Conservation (phyloP, 352 stramenopile genomes). For the Pythium utonaiense region DNA sequence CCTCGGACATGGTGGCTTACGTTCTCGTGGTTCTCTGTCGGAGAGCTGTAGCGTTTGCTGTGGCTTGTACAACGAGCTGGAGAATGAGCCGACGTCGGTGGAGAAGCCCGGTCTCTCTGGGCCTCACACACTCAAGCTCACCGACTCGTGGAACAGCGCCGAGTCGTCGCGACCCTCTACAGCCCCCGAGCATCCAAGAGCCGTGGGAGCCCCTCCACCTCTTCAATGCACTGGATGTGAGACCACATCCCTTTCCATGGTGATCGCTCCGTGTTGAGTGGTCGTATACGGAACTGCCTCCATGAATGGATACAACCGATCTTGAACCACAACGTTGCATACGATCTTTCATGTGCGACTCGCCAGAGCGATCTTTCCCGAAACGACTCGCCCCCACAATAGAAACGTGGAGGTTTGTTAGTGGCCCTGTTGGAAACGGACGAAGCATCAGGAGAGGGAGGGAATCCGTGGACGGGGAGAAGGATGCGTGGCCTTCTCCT, state of each 20-base stretch:
- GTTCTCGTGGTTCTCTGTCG: background rate
- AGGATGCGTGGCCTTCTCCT: too few relatives aligned
- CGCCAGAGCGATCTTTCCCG: background rate
- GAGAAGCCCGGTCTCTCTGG: background rate
- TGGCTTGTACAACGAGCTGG: constrained; percentile 9
- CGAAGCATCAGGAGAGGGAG: too few relatives aligned
- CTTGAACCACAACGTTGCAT: background rate
- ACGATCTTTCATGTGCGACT: background rate
- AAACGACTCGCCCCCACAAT: background rate
- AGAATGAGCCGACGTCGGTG: constrained; percentile 21
- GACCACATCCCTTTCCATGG: constrained; percentile 1
- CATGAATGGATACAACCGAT: background rate
- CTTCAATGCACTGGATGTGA: constrained; percentile 1
- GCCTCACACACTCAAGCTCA: background rate
- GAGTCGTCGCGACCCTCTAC: constrained; percentile 7
- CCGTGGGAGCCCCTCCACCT: constrained; percentile 2
- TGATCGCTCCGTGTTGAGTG: background rate
- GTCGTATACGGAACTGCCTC: background rate
- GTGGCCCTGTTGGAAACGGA: constrained; percentile 2
- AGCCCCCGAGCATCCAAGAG: constrained; percentile 1
- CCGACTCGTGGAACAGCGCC: background rate
- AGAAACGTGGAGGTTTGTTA: background rate
- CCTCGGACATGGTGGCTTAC: constrained; percentile 16
- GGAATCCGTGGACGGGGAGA: too few relatives aligned
- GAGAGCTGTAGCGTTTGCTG: constrained; percentile 1